Percentiles rank a stretch among this genome's conserved stretches.
These are phyloP conservation scores for Anisodus tanguticus DNA, from an alignment of 257 asterid species.

Conservation along the genomic window DNA sequence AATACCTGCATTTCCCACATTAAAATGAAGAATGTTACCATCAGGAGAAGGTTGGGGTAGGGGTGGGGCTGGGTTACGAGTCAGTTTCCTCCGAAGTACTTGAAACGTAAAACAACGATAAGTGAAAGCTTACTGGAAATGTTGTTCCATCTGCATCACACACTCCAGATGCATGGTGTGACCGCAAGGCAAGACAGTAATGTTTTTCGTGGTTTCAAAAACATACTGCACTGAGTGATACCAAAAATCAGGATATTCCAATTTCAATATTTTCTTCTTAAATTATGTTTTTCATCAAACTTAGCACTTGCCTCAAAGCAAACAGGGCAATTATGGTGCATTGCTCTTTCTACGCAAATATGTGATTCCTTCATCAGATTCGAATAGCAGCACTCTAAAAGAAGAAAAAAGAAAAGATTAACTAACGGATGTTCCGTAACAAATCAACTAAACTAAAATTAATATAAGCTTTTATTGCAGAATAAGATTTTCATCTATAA, in stretches of 20 bases:
- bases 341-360: constrained; percentile 66
- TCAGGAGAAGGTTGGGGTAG: neutral
- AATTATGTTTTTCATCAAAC: neutral
- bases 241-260: neutral
- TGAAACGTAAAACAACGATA: neutral
- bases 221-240: constrained; percentile 46
- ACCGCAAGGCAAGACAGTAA: constrained; percentile 63
- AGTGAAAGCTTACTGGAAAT: constrained; percentile 52
- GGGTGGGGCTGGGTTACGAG: no score
- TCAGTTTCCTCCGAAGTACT: neutral
- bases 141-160: constrained; percentile 66
- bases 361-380: constrained; percentile 64
- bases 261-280: neutral
- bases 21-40: neutral
- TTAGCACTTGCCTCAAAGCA: constrained; percentile 62
- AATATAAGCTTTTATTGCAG: neutral
- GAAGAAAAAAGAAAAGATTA: neutral
- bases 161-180: constrained; percentile 72
- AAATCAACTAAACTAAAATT: no score
- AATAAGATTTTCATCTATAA: neutral
- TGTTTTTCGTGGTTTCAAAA: constrained; percentile 61
- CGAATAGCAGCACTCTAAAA: constrained; percentile 68
- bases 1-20: constrained; percentile 47
- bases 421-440: neutral
- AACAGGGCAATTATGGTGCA: constrained; percentile 76